Percentiles rank a stretch among this genome's conserved stretches.
Conservation (phyloP, 306 rosid genomes). For the Corylus avellana region DNA sequence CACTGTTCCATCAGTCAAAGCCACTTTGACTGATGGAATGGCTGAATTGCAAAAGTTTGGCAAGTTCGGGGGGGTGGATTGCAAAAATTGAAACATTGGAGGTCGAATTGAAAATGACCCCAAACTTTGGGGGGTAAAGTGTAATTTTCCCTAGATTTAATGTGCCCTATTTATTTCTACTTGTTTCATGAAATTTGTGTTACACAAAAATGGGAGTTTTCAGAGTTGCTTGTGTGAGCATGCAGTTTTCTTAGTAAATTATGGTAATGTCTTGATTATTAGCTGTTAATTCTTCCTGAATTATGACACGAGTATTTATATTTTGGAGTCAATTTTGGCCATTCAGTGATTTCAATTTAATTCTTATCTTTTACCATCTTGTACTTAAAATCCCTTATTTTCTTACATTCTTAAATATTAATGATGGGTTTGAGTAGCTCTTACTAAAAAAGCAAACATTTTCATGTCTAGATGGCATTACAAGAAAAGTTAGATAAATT, state of each 20-base stretch:
- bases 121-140: no score
- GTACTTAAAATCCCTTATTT: neutral
- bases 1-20: no score
- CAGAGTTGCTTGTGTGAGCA: neutral
- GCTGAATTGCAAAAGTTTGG: no score
- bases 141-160: no score
- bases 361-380: neutral
- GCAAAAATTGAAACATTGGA: no score
- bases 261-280: neutral
- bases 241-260: neutral
- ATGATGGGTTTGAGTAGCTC: neutral
- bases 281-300: neutral
- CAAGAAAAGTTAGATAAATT: conserved; percentile 63
- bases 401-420: neutral
- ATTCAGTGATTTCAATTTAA: neutral
- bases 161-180: neutral
- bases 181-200: neutral
- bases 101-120: no score
- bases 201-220: neutral
- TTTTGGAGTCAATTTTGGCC: neutral
- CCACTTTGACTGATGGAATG: no score
- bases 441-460: neutral
- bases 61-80: no score
- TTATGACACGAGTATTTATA: neutral
- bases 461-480: conserved; percentile 52